Base-by-base conservation (phyloP, 1,284 basidiomycete genomes). In the Ustilago sp. region DNA sequence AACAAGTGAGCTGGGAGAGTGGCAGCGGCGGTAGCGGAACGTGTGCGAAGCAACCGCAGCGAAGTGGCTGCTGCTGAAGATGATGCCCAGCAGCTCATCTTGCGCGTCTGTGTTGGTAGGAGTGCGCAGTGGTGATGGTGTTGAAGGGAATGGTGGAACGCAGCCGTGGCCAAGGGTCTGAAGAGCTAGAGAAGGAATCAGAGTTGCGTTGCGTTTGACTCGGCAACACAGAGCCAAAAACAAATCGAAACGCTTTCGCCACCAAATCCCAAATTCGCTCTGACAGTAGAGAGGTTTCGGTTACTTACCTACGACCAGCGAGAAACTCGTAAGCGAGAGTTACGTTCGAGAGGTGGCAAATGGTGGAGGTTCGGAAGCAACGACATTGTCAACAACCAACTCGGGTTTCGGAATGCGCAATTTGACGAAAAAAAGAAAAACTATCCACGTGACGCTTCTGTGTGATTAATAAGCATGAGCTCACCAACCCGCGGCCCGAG, bases 11-110 rank as follows among this genome's bases (percentile, higher is more conserved):
- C 41, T 19, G 64, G 50, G 1, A 71, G 50, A 5, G 51, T 52
- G 13, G 59, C 48, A 38, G 56, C 23, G 15, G 48, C 61, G 8
- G 56, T 31, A 13, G 48, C 61, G 8, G 55, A 47, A 47, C 52
- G 61, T 48, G 58, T 48, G 7, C 70, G 70, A 28, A 67, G 23
- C 9, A 68, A 57, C 9, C 70, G 64, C 48, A 68, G 50, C 23
- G 65, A 61, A 15, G 69, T 56, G 13, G 56, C 43, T 15, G 63
- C 63, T 0, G 69, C 55, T 8, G 59, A 35, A 12, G 65, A 64
- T 0, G 70, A 58, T 47, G 70, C 59, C 63, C 69, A 72, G 63
- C 64, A 73, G 54, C 61, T 63, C 70, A 73, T 72, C 34, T 50
- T 63, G 51, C 4, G 43, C n/a, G 51, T 8, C 15, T 35, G 34